Base-by-base conservation (phyloP, 148 eudicot species). In the Linanthus parryae region DNA sequence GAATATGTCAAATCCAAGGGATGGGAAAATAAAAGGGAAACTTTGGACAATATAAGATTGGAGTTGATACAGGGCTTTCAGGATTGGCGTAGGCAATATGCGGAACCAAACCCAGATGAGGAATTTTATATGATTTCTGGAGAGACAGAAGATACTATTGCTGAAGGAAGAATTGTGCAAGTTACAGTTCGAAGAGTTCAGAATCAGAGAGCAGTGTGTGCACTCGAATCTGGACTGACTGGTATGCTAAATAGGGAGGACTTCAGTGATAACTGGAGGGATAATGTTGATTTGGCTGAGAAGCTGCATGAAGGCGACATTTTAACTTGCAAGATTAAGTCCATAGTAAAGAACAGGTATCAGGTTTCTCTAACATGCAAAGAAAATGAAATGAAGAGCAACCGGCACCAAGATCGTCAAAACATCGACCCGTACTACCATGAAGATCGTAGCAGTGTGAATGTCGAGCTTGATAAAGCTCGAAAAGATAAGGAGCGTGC, bases 31-130 rank as follows among this genome's bases (percentile, higher is more conserved):
- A 88, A 88, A 68, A 75, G 66, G 31, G 96, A 94, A 58, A 94
- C 95, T 58, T 71, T 94, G 45, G 56, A 73, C 48, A 63, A 72
- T 48, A 88, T 82, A 36, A 80, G 77, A 53, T 66, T 80, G 64
- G 99, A 94, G 73, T 63, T 94, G 70, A 80, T 88, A 29, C 96
- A 88, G 52, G 99, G 96, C 24, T 94, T 88, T 67, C 91, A 82
- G 59, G 99, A 94, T 59, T 72, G 96, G 80, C 91, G 96, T 48
- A 77, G 65, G 58, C 66, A 70, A 48, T 84, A 67, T 58, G 79
- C 48, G 23, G 95, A 88, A 59, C 95, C 88, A 25, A 74, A 57
- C 54, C 85, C 65, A 52, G 96, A 88, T 44, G 99, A 88, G 22
- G 95, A 75, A 51, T 94, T 88, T 57, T 78, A 54, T 63, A 73